These are phyloP conservation scores for Gaultheria prostrata DNA, from an alignment of 148 eudicot species.

Conservation along the genomic window DNA sequence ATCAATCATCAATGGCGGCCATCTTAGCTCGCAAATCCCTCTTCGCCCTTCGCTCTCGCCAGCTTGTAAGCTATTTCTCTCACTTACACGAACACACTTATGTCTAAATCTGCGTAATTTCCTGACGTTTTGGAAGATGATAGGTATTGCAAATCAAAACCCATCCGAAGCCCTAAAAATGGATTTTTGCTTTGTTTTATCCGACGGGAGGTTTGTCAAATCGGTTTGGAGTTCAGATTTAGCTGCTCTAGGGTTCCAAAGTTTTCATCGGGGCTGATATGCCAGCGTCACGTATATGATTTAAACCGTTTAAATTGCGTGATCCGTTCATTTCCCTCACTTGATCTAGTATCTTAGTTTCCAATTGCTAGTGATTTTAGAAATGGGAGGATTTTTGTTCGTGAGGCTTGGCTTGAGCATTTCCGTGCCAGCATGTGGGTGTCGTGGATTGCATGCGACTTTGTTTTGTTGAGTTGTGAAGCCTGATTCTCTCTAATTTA, in stretches of 20 bases:
- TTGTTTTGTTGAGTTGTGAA: not conserved
- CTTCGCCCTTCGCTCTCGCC: slow-evolving; percentile 51
- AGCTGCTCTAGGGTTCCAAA: not conserved
- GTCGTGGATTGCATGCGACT: not conserved
- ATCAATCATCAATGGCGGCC: slow-evolving; percentile 46
- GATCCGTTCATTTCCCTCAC: not conserved
- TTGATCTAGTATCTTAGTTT: not conserved
- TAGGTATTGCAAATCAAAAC: not conserved
- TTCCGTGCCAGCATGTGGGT: not conserved
- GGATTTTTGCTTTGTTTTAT: not conserved
- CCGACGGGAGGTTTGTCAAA: not conserved
- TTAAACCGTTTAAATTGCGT: not conserved
- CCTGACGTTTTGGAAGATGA: not conserved
- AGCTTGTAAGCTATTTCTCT: slow-evolving; percentile 42
- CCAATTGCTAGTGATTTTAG: not conserved
- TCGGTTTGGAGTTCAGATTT: not conserved
- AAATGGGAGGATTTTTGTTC: not conserved
- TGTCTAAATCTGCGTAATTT: no score
- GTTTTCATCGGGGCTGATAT: not conserved
- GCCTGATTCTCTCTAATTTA: no score
- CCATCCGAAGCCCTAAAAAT: not conserved
- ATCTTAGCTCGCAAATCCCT: slow-evolving; percentile 64
- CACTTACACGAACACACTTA: not conserved
- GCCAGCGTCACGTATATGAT: not conserved
- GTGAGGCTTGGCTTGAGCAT: not conserved